Evolutionary conservation across 495 filamentous ascomycete genomes (phyloP), one percentile per base, ranked within the genome.

Genomic region (Corynascus novoguineensis): DNA sequence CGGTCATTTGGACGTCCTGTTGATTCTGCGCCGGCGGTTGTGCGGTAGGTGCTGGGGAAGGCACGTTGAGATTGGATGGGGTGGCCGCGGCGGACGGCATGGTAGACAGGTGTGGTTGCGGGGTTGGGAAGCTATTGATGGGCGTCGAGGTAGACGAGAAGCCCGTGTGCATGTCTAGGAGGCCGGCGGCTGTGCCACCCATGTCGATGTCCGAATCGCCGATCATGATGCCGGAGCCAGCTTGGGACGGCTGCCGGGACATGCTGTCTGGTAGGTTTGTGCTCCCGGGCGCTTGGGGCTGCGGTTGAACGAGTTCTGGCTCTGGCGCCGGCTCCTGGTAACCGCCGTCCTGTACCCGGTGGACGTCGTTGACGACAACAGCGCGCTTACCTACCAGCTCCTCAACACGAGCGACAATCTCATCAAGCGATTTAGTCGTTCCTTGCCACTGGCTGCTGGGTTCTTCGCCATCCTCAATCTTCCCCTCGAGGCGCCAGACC

Each of bases 301-400:
- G 56, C 31, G 53, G 58, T 10, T 50, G 58, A 19, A 56, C 10
- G 12, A 61, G 49, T 19, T 57, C 59, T 6, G 60, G 69, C 60
- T 89, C 83, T 3, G 73, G 74, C 2, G 63, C 66, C 6, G 69
- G 72, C 62, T 88, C 73, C 37, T 89, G 75, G 28, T 86, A 88
- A 50, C 88, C 88, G 21, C 78, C 77, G 59, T 87, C 84, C 56
- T 88, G 80, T 41, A 88, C 77, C 49, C 86, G 84, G 12, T 81
- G 78, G 4, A 89, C 74, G 29, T 83, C 82, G 46, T 83, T 77
- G 41, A 86, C 81, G 5, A 79, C 72, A 17, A 75, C 75, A 44
- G 84, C 80, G 40, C 71, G 74, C 53, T 79, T 83, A 41, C 79
- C 77, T 47, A 82, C 75, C 3, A 78, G 66, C 32, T 70, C 72